These are phyloP conservation scores for Erythrophleum ivorense DNA, from an alignment of 331 rosid species.

Conservation along the genomic window DNA sequence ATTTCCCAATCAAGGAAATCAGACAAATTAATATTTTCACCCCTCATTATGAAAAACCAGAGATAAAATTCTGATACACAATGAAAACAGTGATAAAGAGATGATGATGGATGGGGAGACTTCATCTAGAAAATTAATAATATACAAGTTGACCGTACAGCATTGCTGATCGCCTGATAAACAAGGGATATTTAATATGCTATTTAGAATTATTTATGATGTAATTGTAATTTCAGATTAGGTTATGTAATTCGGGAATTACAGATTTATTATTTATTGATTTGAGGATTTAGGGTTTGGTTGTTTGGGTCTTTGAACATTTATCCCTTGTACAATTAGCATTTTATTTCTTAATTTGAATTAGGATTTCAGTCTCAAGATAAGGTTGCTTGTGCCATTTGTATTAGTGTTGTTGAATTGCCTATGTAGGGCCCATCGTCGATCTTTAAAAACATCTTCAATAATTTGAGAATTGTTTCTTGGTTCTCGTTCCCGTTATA, in stretches of 20 bases:
- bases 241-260: neutral
- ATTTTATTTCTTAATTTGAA: neutral
- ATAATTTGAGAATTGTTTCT: neutral
- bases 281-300: neutral
- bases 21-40: neutral
- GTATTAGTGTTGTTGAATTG: neutral
- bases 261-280: neutral
- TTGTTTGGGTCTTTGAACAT: neutral
- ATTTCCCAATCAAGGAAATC: slow-evolving; percentile 46
- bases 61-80: slow-evolving; percentile 27
- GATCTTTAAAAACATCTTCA: neutral
- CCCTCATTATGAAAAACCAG: slow-evolving; percentile 15
- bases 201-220: neutral
- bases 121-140: slow-evolving; percentile 19
- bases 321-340: neutral
- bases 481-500: neutral
- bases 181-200: neutral
- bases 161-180: neutral
- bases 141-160: slow-evolving; percentile 9
- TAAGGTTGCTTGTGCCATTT: neutral
- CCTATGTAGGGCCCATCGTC: neutral
- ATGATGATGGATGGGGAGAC: slow-evolving; percentile 5
- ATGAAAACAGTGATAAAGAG: slow-evolving; percentile 1
- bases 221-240: neutral
- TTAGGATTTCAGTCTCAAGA: neutral